phyloP scores from a whole-genome alignment of 176 grass and related monocot genomes.

The Oryza australiensis region DNA sequence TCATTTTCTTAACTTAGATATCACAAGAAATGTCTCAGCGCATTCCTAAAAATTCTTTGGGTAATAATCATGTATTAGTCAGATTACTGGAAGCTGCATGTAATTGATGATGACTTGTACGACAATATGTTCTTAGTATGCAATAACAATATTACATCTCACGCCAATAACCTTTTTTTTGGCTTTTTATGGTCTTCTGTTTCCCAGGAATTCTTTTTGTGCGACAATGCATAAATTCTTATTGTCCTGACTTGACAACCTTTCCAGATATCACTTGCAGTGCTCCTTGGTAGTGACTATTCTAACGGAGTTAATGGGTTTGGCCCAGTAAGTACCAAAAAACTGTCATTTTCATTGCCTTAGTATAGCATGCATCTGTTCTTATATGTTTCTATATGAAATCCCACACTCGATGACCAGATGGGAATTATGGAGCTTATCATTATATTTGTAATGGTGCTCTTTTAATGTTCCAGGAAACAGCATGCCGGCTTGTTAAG shows the following conservation, averaged over 20 bases:
- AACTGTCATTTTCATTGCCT: neutral
- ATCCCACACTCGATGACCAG: neutral
- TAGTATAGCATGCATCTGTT: constrained; percentile 16
- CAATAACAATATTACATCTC: constrained; percentile 7
- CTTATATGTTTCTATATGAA: constrained; percentile 21
- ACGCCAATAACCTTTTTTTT: neutral
- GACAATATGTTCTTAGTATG: neutral
- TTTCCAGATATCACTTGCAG: constrained; percentile 81
- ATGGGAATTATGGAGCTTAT: neutral
- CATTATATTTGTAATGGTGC: constrained; percentile 16
- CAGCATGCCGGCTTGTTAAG: constrained; percentile 87
- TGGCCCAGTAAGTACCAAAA: constrained; percentile 66
- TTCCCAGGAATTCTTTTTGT: neutral
- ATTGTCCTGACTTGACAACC: neutral
- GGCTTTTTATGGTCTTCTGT: constrained; percentile 2
- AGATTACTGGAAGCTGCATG: neutral
- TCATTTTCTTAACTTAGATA: too few relatives aligned
- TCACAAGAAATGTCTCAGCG: too few relatives aligned
- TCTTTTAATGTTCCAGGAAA: constrained; percentile 62
- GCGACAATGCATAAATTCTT: constrained; percentile 14
- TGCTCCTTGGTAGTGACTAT: constrained; percentile 96
- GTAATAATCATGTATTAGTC: constrained; percentile 18
- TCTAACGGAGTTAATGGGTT: constrained; percentile 80
- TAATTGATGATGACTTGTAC: neutral
- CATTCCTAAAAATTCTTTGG: neutral